Base-by-base conservation (phyloP, 2,329 filamentous ascomycete species). In the Coniochaeta pulveracea region DNA sequence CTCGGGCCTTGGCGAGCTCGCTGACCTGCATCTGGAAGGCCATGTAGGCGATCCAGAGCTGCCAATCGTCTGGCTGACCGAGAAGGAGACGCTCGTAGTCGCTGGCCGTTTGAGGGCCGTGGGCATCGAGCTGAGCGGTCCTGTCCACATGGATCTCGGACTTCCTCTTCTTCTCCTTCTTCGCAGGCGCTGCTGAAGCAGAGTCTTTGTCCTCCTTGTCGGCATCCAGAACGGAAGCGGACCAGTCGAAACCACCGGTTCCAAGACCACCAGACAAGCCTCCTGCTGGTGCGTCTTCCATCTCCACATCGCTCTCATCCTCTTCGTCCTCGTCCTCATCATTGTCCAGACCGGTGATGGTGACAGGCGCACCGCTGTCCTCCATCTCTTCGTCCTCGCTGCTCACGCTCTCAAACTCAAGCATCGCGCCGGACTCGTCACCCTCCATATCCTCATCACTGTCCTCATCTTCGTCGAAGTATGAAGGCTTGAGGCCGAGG, bases 21-120 rank as follows among this genome's bases (percentile, higher is more conserved):
- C 85, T 85, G 34, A 93, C 73, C 51, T 93, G 81, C 56, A 95
- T 79, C 58, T 96, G 85, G 70, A 93, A 93, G n/a, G 88, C 86
- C 85, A 98, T 96, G 61, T 98, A 98, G 43, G 85, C 75, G 35
- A 95, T 84, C 91, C 91, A 98, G 18, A 96, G 71, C 40, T 80
- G 68, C 1, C 89, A 93, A n/a, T 84, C 89, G 59, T 96, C 86
- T 3, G 91, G 86, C 52, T 93, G 83, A 36, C 86, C 85, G 15
- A 98, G 74, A 26, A 98, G 72, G 16, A 95, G 76, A 45, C 91
- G 80, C 60, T 98, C 93, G 55, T 86, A 98, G 57, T 98, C 93
- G 41, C 82, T 84, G 11, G 84, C 73, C 2, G 85, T 89, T 52
- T 93, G 86, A 3, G 91, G 91, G 0, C 89, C 89, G 45, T 88